Evolutionary conservation across 1,284 basidiomycete genomes (phyloP), one percentile per base, ranked within the genome.

Genomic region (Tilletia setariae): DNA sequence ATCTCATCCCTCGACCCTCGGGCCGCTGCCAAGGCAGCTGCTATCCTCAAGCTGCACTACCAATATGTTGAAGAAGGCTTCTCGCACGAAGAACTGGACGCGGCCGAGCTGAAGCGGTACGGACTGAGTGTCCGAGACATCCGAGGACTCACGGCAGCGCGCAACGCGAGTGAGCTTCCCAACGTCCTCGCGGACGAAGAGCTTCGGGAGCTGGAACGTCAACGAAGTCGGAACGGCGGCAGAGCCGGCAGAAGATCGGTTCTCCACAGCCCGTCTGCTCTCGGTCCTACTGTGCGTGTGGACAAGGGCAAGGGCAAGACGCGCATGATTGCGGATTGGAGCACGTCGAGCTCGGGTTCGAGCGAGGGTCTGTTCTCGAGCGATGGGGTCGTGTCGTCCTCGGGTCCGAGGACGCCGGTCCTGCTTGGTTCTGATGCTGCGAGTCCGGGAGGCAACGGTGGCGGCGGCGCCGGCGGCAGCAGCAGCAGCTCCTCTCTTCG

Each of bases 41-140:
- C 78, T 25, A 76, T 80, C 46, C 70, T 80, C 42, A 77, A 76
- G 66, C 71, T 79, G 19, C 75, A 77, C 67, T 76, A 79, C 68
- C 70, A 74, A 62, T 79, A 79, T 66, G 72, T 79, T 6, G 76
- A 77, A 25, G 77, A 79, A 28, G 77, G 77, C 19, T 77, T 59
- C 53, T 59, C 53, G 1, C 53, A 59, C 53, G 53, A 59, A 30
- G 53, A 59, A 19, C 15, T 59, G 6, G 53, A 59, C 19, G 53
- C 23, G 2, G 25, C 16, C n/a, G 53, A 59, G 53, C 53, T 59
- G 8, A 59, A 59, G 53, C 25, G 32, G 53, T 59, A 59, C 53
- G 53, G 53, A 28, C 53, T 59, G 1, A 59, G 53, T 59, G 53
- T 59, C 9, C 21, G 53, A 13, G 53, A 59, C 4, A 23, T 59